Evolutionary conservation across 306 rosid genomes (phyloP).

Genomic region (Cicer cuneatum): DNA sequence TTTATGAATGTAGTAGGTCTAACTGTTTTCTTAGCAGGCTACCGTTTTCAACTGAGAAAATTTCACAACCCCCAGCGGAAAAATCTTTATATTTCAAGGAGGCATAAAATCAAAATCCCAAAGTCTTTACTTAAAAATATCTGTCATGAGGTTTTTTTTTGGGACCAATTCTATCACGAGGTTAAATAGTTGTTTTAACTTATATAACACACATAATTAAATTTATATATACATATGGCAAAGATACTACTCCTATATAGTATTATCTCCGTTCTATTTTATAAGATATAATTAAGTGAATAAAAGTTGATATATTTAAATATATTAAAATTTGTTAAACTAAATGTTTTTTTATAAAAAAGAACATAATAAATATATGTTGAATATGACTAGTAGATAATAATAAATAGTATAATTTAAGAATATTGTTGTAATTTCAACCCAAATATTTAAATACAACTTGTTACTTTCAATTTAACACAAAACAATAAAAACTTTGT

Average conservation of each 20-base stretch:
- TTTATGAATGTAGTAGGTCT: constrained; percentile 7
- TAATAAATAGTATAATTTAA: no score
- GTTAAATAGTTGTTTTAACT: constrained; percentile 39
- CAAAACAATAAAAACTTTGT: no score
- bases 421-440: no score
- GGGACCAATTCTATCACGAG: constrained; percentile 39
- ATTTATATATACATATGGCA: background rate
- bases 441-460: no score
- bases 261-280: no score
- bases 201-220: background rate
- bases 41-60: background rate
- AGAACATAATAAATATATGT: no score
- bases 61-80: background rate
- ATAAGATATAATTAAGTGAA: no score
- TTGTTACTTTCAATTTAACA: no score
- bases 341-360: no score
- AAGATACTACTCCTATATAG: background rate
- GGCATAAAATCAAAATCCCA: constrained; percentile 40
- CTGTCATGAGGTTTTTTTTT: constrained; percentile 44
- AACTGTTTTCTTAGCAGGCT: constrained; percentile 13
- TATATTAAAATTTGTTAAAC: no score
- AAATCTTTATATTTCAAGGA: background rate
- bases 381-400: no score
- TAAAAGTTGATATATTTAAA: no score
- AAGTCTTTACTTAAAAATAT: background rate